These are phyloP conservation scores for Leptographium procerum DNA, from an alignment of 2,329 filamentous ascomycete genomes.

Conservation along the genomic window DNA sequence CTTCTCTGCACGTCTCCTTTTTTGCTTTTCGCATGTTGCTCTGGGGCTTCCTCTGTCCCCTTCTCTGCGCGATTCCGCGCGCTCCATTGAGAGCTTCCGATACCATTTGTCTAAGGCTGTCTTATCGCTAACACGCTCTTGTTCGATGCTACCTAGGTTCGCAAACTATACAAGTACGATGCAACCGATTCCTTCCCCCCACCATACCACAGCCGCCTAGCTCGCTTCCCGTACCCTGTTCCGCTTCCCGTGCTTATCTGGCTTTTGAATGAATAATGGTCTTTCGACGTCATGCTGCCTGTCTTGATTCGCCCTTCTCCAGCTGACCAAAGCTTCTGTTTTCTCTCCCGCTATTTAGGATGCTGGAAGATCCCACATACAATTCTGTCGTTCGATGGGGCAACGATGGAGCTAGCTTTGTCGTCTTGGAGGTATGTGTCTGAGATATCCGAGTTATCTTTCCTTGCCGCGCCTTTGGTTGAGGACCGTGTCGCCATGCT, in stretches of 20 bases:
- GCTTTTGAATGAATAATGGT: neutral
- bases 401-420: slow-evolving; percentile 88
- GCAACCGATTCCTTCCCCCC: slow-evolving; percentile 1
- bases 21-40: too few relatives aligned
- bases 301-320: neutral
- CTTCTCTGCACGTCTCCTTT: neutral
- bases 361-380: slow-evolving; percentile 93
- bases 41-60: neutral
- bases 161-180: slow-evolving; percentile 90
- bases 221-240: neutral
- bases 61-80: neutral
- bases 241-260: neutral
- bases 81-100: neutral
- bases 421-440: slow-evolving; percentile 75
- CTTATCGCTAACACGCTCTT: slow-evolving; percentile 8
- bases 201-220: slow-evolving; percentile 7
- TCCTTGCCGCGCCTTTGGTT: slow-evolving; percentile 6
- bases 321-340: slow-evolving; percentile 13
- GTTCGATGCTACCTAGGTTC: slow-evolving; percentile 50
- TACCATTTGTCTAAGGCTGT: too few relatives aligned
- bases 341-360: slow-evolving; percentile 41
- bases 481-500: neutral
- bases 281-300: neutral
- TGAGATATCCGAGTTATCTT: neutral
- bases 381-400: slow-evolving; percentile 92